phyloP scores from a whole-genome alignment of 768 basidiomycete species.

The Pisolithus albus region DNA sequence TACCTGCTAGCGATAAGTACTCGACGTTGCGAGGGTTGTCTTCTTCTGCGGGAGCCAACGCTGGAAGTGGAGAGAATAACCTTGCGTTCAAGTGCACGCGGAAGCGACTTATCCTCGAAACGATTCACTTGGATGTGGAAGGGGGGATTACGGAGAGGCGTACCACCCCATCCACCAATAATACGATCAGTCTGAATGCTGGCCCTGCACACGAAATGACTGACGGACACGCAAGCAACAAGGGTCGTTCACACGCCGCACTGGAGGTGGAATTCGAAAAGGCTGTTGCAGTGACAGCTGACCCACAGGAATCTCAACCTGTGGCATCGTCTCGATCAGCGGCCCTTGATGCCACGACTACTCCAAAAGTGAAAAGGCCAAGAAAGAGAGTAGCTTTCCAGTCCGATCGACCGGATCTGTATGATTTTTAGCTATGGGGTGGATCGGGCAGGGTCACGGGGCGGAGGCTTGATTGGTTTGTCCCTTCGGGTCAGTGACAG shows the following conservation, averaged over 20 bases:
- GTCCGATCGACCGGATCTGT: slow-evolving; percentile 61
- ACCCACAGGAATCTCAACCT: slow-evolving; percentile 3
- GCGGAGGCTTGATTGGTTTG: background rate
- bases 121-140: slow-evolving; percentile 80
- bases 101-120: slow-evolving; percentile 84
- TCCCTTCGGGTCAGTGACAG: background rate
- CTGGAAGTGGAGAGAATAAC: slow-evolving; percentile 89
- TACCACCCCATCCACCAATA: slow-evolving; percentile 43
- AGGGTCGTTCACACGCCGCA: slow-evolving; percentile 26
- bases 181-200: slow-evolving; percentile 12
- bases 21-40: slow-evolving; percentile 80
- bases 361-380: slow-evolving; percentile 35
- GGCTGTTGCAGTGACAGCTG: background rate
- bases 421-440: slow-evolving; percentile 51
- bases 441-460: background rate
- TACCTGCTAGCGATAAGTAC: slow-evolving; percentile 74
- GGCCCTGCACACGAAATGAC: slow-evolving; percentile 13
- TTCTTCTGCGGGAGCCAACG: slow-evolving; percentile 40
- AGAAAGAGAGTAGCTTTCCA: slow-evolving; percentile 68
- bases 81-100: slow-evolving; percentile 90
- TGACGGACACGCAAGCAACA: slow-evolving; percentile 5
- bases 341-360: background rate
- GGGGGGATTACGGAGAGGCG: slow-evolving; percentile 77
- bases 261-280: slow-evolving; percentile 42
- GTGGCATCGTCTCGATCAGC: slow-evolving; percentile 7